These are phyloP conservation scores for Lachancea sp. DNA, from an alignment of 805 yeast genomes.

Conservation along the genomic window DNA sequence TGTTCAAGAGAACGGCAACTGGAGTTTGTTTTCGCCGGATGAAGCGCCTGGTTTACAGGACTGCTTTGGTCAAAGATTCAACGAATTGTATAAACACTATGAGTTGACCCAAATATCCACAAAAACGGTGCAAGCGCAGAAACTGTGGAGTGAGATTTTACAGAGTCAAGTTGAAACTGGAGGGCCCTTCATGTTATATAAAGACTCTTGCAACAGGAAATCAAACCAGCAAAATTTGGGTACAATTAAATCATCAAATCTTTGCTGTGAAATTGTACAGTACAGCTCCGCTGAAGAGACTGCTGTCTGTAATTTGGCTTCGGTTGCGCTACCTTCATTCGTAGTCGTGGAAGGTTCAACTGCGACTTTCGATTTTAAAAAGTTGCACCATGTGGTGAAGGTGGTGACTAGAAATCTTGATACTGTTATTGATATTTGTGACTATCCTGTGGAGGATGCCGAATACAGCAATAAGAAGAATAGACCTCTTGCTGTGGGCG, in stretches of 20 bases:
- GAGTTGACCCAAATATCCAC: conserved; percentile 59
- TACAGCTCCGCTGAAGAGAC: conserved; percentile 83
- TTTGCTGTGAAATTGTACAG: conserved; percentile 90
- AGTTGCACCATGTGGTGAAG: conserved; percentile 69
- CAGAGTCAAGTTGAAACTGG: conserved; percentile 95
- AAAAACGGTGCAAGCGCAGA: conserved; percentile 72
- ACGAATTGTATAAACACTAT: conserved; percentile 56
- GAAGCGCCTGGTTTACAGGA: conserved; percentile 81
- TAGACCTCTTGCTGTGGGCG: conserved; percentile 91
- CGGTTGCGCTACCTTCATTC: conserved; percentile 78
- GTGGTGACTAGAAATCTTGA: conserved; percentile 72
- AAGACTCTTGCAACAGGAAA: conserved; percentile 81
- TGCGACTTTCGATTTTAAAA: conserved; percentile 57
- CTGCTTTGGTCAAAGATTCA: conserved; percentile 77
- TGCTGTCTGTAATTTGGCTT: conserved; percentile 92
- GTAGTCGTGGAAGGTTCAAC: conserved; percentile 42
- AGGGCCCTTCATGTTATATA: conserved; percentile 86
- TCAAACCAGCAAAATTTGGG: conserved; percentile 90
- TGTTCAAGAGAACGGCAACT: conserved; percentile 68
- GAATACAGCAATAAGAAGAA: conserved; percentile 64
- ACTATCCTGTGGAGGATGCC: conserved; percentile 77
- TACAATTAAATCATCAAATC: conserved; percentile 80
- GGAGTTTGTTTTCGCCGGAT: conserved; percentile 87
- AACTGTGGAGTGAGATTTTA: conserved; percentile 78
- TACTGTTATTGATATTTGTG: conserved; percentile 72